These are phyloP conservation scores for Kalmusia sp. DNA, from an alignment of 2,329 filamentous ascomycete genomes.

Conservation along the genomic window DNA sequence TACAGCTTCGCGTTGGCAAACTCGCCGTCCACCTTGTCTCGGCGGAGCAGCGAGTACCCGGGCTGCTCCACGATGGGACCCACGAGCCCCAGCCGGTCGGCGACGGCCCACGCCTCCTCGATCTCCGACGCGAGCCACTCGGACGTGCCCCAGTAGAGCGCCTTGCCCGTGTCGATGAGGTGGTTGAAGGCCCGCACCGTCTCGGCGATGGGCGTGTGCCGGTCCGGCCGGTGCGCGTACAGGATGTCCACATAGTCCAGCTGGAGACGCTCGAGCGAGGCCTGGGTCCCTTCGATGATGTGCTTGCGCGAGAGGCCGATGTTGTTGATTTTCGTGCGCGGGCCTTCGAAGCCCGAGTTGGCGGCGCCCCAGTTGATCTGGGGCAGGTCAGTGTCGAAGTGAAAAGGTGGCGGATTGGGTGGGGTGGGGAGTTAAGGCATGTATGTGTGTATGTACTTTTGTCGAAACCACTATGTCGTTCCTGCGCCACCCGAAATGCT, in stretches of 20 bases:
- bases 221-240: slow-evolving; percentile 73
- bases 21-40: slow-evolving; percentile 65
- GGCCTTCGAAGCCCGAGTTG: slow-evolving; percentile 49
- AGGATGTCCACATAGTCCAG: slow-evolving; percentile 72
- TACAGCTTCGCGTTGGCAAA: slow-evolving; percentile 62
- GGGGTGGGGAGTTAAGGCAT: too few relatives aligned
- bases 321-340: slow-evolving; percentile 70
- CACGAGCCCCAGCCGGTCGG: slow-evolving; percentile 65
- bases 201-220: slow-evolving; percentile 73
- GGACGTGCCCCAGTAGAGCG: slow-evolving; percentile 70
- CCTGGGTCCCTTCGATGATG: slow-evolving; percentile 70
- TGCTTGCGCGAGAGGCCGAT: slow-evolving; percentile 73
- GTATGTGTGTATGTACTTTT: slow-evolving; percentile 56
- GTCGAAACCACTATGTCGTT: slow-evolving; percentile 66
- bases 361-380: slow-evolving; percentile 70
- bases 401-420: too few relatives aligned
- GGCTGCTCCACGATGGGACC: slow-evolving; percentile 62
- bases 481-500: slow-evolving; percentile 64
- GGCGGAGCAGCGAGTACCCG: slow-evolving; percentile 65
- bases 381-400: neutral
- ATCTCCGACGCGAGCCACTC: slow-evolving; percentile 68
- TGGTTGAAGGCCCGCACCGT: slow-evolving; percentile 75
- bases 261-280: slow-evolving; percentile 63
- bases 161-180: slow-evolving; percentile 71
- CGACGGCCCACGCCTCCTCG: slow-evolving; percentile 64